Percentiles rank a stretch among this genome's conserved stretches.
These are phyloP conservation scores for Xylariomycetidae sp. DNA, from an alignment of 2,329 filamentous ascomycete genomes.

Conservation along the genomic window DNA sequence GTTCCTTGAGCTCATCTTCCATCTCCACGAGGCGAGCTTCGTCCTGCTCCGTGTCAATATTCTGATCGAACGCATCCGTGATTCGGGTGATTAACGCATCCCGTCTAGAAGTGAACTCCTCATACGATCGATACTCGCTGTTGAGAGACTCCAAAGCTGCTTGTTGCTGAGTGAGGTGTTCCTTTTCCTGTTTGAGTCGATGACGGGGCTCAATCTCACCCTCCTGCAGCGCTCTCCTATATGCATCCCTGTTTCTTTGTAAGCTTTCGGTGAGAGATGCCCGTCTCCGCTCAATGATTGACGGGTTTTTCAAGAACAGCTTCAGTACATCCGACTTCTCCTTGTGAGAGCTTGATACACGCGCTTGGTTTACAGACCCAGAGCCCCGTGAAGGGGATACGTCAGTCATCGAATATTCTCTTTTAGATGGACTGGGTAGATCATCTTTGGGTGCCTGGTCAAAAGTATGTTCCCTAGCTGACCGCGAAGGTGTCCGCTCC, in stretches of 20 bases:
- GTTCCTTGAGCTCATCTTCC: slow-evolving; percentile 37
- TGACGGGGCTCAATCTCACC: slow-evolving; percentile 41
- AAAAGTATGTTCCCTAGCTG: slow-evolving; percentile 18
- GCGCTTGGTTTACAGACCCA: slow-evolving; percentile 9
- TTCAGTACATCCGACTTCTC: slow-evolving; percentile 30
- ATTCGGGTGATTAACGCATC: slow-evolving; percentile 44
- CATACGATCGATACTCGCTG: slow-evolving; percentile 38
- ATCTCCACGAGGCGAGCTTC: slow-evolving; percentile 47
- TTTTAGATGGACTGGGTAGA: slow-evolving; percentile 7
- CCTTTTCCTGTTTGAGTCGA: slow-evolving; percentile 46
- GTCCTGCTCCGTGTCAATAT: slow-evolving; percentile 47
- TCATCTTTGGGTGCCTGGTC: no score
- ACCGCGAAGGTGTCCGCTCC: slow-evolving; percentile 11
- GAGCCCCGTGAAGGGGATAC: slow-evolving; percentile 8
- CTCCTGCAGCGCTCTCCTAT: slow-evolving; percentile 42
- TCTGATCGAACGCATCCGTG: slow-evolving; percentile 45
- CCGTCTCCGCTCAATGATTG: slow-evolving; percentile 30
- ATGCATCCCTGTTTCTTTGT: slow-evolving; percentile 44
- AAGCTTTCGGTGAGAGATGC: slow-evolving; percentile 37
- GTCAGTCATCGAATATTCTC: slow-evolving; percentile 7
- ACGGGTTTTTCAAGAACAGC: slow-evolving; percentile 30
- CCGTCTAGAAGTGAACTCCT: slow-evolving; percentile 36
- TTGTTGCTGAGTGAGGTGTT: slow-evolving; percentile 41
- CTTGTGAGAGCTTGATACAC: slow-evolving; percentile 20
- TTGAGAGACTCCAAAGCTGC: slow-evolving; percentile 37